Evolutionary conservation across 2,329 filamentous ascomycete genomes (phyloP).

Genomic region (Ophiostoma himal-ulmi): DNA sequence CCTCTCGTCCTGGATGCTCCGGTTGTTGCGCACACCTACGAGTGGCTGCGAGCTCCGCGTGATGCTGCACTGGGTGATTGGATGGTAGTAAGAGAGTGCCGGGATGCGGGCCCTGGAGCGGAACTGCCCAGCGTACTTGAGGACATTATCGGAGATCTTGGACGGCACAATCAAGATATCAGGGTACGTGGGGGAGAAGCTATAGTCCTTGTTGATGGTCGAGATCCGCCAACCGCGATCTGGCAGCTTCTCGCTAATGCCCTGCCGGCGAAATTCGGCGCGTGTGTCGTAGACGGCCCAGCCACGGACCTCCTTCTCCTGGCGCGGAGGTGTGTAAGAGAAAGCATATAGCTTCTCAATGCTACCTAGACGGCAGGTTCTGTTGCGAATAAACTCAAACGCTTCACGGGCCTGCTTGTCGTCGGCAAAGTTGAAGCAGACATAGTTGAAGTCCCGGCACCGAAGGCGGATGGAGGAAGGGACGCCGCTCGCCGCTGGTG

Average conservation of each 20-base stretch:
- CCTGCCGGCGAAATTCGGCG: conserved; percentile 80
- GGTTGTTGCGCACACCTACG: conserved; percentile 77
- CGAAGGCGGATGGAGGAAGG: conserved; percentile 79
- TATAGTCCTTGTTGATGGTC: conserved; percentile 81
- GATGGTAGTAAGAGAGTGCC: conserved; percentile 87
- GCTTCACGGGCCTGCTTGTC: conserved; percentile 72
- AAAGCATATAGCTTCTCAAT: conserved; percentile 92
- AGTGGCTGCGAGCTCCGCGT: conserved; percentile 90
- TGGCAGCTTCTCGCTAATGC: conserved; percentile 72
- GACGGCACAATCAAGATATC: conserved; percentile 76
- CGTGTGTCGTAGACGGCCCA: conserved; percentile 82
- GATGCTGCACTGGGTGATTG: conserved; percentile 93
- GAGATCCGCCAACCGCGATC: conserved; percentile 85
- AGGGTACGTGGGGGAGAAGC: conserved; percentile 90
- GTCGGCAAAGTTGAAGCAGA: conserved; percentile 79
- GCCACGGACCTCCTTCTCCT: conserved; percentile 69
- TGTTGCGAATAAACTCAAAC: conserved; percentile 76
- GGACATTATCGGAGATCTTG: conserved; percentile 89
- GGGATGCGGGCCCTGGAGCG: conserved; percentile 86
- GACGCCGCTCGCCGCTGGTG: conserved; percentile 61
- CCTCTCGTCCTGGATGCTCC: conserved; percentile 93
- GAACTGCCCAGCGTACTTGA: conserved; percentile 88
- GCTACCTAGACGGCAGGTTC: conserved; percentile 74
- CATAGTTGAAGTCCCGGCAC: conserved; percentile 88
- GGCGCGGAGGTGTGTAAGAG: conserved; percentile 66